A percentile compares a stretch with the other conserved stretches of the same genome.
phyloP scores from a whole-genome alignment of 176 grass and related monocot species.

The Bonia amplexicaulis region DNA sequence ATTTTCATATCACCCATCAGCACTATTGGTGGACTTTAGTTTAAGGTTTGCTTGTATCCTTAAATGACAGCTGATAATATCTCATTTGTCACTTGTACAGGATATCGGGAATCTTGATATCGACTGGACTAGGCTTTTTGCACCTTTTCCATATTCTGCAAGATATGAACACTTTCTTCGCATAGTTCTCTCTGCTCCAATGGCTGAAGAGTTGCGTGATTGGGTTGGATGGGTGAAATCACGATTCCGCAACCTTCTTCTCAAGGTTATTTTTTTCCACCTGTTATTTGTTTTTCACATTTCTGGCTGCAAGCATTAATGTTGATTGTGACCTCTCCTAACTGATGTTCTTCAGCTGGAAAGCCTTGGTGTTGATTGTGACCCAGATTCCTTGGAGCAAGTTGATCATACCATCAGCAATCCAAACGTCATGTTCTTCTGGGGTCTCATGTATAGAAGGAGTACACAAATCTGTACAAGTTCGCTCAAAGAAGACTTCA shows the following conservation, averaged over 20 bases:
- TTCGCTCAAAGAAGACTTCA: conserved; percentile 58
- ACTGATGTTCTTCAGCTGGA: conserved; percentile 52
- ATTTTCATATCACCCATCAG: neutral
- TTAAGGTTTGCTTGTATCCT: neutral
- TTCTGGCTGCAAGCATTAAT: conserved; percentile 16
- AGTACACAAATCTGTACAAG: conserved; percentile 26
- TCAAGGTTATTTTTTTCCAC: conserved; percentile 44
- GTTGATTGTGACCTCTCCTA: conserved; percentile 26
- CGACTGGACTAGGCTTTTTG: conserved; percentile 52
- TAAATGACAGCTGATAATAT: conserved; percentile 23
- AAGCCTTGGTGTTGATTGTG: conserved; percentile 42
- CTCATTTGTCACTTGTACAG: conserved; percentile 36
- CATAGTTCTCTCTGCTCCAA: conserved; percentile 55
- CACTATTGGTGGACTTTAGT: neutral
- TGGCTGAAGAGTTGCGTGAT: conserved; percentile 51
- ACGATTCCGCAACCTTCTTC: conserved; percentile 54
- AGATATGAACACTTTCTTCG: conserved; percentile 47
- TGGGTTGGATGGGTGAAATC: conserved; percentile 84
- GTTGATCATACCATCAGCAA: conserved; percentile 39
- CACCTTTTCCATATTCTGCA: conserved; percentile 47
- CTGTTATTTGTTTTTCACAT: conserved; percentile 1
- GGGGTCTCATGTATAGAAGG: conserved; percentile 45
- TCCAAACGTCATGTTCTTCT: conserved; percentile 57
- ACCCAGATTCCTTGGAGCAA: conserved; percentile 52
- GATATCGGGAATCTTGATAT: conserved; percentile 45